Evolutionary conservation across 257 asterid species (phyloP), one percentile per base, ranked within the genome.

Genomic region (Pogostemon cablin): DNA sequence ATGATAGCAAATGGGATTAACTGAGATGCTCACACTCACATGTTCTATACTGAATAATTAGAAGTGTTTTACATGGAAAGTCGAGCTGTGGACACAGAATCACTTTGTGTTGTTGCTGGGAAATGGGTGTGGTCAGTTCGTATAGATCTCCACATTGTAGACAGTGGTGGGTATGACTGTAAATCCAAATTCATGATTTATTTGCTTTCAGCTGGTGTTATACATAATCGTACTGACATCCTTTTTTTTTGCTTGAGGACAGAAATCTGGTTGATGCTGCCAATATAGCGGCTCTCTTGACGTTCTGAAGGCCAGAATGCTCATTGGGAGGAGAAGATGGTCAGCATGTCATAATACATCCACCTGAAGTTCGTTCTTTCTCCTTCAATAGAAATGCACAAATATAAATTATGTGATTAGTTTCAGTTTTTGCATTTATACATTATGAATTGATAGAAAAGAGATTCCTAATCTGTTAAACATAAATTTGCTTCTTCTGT

Each of bases 241-340:
- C 25, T 70, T 58, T 37, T 47, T 58, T n/a, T 46, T 55, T 73
- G 69, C 59, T 53, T 53, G 20, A 67, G 57, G 39, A 67, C 72
- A 95, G 99, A 56, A 95, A 95, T 85, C 97, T 95, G 68, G 92
- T 95, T 72, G 99, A 91, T 81, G 98, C 97, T 48, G 95, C 98
- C 76, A 91, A 91, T 78, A 75, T 89, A 82, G 98, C 98, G 69
- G 99, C 98, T 69, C 96, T 95, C 44, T 77, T 86, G 85, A 84
- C 99, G 70, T 95, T 86, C 72, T 90, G 96, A 77, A 85, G 99
- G 80, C 93, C 95, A 57, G 97, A 91, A 63, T 91, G 98, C 80
- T 81, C 96, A 42, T 65, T 91, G 72, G 97, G 91, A 80, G 96
- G 92, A 64, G 95, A 95, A 41, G 91, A 88, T 81, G 92, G 89